These are phyloP conservation scores for Pyrenophora tritici-repentis DNA, from an alignment of 2,329 filamentous ascomycete species.

Conservation along the genomic window DNA sequence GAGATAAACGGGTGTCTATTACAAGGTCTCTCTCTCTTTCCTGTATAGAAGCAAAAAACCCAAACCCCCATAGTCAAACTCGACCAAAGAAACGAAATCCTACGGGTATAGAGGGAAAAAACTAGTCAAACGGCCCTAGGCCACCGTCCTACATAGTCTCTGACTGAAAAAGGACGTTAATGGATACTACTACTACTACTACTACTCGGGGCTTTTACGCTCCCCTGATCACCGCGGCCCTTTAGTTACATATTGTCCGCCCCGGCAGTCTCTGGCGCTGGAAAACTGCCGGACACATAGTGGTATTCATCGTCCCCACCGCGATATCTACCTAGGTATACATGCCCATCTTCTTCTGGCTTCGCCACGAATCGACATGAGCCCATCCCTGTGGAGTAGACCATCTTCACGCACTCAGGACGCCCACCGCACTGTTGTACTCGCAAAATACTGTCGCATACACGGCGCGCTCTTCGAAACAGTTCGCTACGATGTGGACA, in stretches of 20 bases:
- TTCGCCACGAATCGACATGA: slow-evolving; percentile 16
- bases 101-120: no score
- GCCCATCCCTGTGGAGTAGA: slow-evolving; percentile 9
- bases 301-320: slow-evolving; percentile 7
- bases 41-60: no score
- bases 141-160: no score
- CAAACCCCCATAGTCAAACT: no score
- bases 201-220: slow-evolving; percentile 19
- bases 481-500: no score
- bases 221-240: slow-evolving; percentile 17
- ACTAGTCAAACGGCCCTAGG: no score
- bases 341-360: no score
- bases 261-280: slow-evolving; percentile 1
- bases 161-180: no score
- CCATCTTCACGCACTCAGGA: slow-evolving; percentile 23
- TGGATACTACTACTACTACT: no score
- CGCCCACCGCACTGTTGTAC: slow-evolving; percentile 19
- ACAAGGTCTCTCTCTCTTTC: no score
- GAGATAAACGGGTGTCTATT: no score
- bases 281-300: neutral
- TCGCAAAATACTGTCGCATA: slow-evolving; percentile 22
- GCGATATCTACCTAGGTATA: slow-evolving; percentile 23
- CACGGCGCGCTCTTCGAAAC: slow-evolving; percentile 20
- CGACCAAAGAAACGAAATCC: no score
- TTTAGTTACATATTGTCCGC: slow-evolving; percentile 9